Base-by-base conservation (phyloP, 495 filamentous ascomycete genomes). In the Usnea hakonensis region DNA sequence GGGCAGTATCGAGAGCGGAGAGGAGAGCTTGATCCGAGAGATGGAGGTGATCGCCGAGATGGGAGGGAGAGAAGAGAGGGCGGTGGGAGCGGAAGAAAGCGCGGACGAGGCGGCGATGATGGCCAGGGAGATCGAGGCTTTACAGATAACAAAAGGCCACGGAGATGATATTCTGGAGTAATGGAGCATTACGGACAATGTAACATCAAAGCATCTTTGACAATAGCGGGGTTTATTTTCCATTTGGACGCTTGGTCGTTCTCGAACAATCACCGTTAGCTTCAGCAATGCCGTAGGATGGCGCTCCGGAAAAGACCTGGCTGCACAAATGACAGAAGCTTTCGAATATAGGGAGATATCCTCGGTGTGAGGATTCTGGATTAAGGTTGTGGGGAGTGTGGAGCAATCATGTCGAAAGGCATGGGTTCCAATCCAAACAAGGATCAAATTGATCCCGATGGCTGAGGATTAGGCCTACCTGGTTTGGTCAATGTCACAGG, bases 91-190 rank as follows among this genome's bases (percentile, higher is more conserved):
- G 57, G 62, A 32, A 61, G 65, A 35, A 69, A 69, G 48, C 62
- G 68, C 53, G 68, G 65, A 16, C 52, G 68, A 56, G 53, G 38
- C 9, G 53, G 46, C 14, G 68, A 65, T 55, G 68, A 67, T 17
- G 62, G 50, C 1, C 37, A 33, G 38, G 58, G 23, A 10, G 64
- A 65, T 9, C 55, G 58, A 33, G 61, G 48, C n/a, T 57, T 65
- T 43, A 43, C 60, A 16, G 64, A 65, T 14, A 44, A 46, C 68
- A 55, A 66, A 73, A 63, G 70, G 44, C 70, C 68, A 28, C 63
- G 60, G 40, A 35, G 63, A 37, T 66, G 52, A 62, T 52, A 14
- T 53, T 5, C n/a, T 54, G 48, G 14, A 38, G 36, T 17, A 33
- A 17, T 19, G 33, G 58, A n/a, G 14, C 11, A 28, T 53, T 38